Evolutionary conservation across 2,329 filamentous ascomycete genomes (phyloP), one percentile per base, ranked within the genome.

Genomic region (Penicillium sp.): DNA sequence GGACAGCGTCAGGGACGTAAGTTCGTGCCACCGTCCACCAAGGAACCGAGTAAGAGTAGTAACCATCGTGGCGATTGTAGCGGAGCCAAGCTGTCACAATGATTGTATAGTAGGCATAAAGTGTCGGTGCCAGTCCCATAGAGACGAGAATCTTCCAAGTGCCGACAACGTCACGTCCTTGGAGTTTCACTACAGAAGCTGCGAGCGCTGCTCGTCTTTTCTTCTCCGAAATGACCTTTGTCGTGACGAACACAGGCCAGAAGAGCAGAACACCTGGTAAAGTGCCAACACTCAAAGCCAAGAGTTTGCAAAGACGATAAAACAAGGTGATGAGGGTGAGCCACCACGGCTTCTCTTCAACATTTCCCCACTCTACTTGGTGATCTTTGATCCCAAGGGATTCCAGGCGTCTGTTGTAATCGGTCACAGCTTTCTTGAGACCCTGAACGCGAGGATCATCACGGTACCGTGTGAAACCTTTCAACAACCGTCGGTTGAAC

Each of bases 121-220:
- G 74, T 11, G 85, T 75, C 1, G 87, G 87, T 1, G 87, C 84
- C 38, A 94, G 76, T 1, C 83, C 86, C 64, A 93, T 75, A 5
- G 87, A 81, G 6, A 93, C 87, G 18, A 94, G 76, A n/a, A 94
- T 78, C 66, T 94, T 94, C 87, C 87, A 94, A 0, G 87, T 93
- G 0, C 87, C 86, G 72, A 94, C 87, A 37, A 94, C 87, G 60
- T 94, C 87, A 44, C 81, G 79, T 15, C 85, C 87, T 60, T 87
- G 82, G 37, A 94, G 80, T 69, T 94, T 94, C 62, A 94, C 87
- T 1, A 84, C 84, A 3, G 86, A 91, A 8, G 82, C 86, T 6
- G 86, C 87, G 36, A 94, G 73, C 2, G 87, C 87, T 63, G 87
- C 83, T 58, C 80, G 81, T 9, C 87, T 86, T 68, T 93, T 93